Evolutionary conservation across 345 rosid species (phyloP).

Genomic region (Adansonia digitata): DNA sequence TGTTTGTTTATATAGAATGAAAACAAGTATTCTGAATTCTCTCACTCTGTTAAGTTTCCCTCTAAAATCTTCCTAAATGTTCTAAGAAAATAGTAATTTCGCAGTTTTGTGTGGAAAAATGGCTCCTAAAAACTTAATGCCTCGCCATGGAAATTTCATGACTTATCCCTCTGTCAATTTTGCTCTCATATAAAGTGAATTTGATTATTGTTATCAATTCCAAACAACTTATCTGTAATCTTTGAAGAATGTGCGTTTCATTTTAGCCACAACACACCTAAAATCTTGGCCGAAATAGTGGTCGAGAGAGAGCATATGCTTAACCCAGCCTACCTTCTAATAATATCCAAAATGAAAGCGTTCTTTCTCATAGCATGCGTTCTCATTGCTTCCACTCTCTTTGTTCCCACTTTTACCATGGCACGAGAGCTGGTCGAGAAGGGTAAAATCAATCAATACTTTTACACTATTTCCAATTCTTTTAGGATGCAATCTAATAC

Average conservation of each 20-base stretch:
- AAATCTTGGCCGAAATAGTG: background rate
- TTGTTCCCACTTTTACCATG: background rate
- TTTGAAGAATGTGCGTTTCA: background rate
- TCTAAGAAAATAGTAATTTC: too few relatives aligned
- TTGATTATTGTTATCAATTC: background rate
- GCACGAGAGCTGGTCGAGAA: background rate
- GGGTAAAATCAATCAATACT: background rate
- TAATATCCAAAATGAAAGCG: background rate
- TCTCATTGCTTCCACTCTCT: background rate
- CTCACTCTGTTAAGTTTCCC: background rate
- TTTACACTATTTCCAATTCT: too few relatives aligned
- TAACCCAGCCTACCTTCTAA: background rate
- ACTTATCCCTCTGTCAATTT: background rate
- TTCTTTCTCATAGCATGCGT: background rate
- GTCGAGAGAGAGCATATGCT: background rate
- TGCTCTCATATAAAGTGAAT: too few relatives aligned
- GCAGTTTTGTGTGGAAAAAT: background rate
- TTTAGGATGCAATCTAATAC: too few relatives aligned
- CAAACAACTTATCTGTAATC: background rate
- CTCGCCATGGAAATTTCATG: background rate
- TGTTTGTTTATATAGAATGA: too few relatives aligned
- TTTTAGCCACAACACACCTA: background rate
- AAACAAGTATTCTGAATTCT: background rate
- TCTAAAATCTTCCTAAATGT: background rate
- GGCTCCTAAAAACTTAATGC: too few relatives aligned